Base-by-base conservation (phyloP, 2,329 filamentous ascomycete genomes). In the Neobulgaria alba region DNA sequence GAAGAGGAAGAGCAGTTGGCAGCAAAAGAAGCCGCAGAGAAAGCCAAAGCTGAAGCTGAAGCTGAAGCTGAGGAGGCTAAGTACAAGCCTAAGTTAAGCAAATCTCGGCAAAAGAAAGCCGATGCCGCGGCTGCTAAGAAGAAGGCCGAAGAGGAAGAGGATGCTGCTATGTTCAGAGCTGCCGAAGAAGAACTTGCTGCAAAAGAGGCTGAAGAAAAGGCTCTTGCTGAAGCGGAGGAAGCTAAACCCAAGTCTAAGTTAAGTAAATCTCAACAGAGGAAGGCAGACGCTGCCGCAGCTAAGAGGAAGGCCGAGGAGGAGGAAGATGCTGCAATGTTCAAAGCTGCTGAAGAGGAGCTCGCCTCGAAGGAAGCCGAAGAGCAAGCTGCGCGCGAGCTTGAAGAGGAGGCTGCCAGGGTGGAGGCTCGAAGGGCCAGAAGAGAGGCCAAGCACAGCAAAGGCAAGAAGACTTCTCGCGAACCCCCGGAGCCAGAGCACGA, bases 201-300 rank as follows among this genome's bases (percentile, higher is more conserved):
- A 18, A 65, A 61, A 31, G 66, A 67, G 53, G 71, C 42, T 3
- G 67, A 70, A 53, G 61, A 46, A 57, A 62, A 57, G 54, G 51
- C 40, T 15, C 41, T 48, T 10, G 42, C 39, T 8, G 58, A 49
- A 33, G 64, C 46, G 9, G 60, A 62, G 47, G 46, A 48, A n/a
- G 57, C 57, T 14, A 54, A 49, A 35, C 18, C 34, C 23, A 26
- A 40, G 20, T 36, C 40, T 2, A 72, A 67, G 53, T 53, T 73
- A 35, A 64, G 60, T 51, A 69, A 71, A 52, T 72, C 67, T 44
- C 69, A 74, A 50, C 63, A 67, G 14, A 67, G 68, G 51, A 72
- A 70, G 55, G 66, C 69, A 16, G 69, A 72, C 10, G 49, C 71
- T 19, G 69, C 72, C 18, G 48, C 49, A 30, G 54, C 69, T 50